These are phyloP conservation scores for Backusella parvicylindrica DNA, from an alignment of 192 early-diverging fungal species.

Conservation along the genomic window DNA sequence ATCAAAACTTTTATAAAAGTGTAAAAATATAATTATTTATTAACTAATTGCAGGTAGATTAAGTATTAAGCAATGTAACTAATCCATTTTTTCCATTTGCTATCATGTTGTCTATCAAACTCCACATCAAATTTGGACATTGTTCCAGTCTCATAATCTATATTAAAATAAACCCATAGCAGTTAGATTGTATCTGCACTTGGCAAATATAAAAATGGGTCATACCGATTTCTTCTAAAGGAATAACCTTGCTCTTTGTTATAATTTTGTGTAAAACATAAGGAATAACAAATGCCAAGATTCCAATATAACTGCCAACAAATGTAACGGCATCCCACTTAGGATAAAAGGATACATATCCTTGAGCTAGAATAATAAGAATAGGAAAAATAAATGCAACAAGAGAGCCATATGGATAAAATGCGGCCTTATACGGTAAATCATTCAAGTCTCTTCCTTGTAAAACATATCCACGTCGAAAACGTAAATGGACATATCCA, in stretches of 20 bases:
- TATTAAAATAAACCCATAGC: too few species aligned
- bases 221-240: conserved; percentile 57
- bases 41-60: too few species aligned
- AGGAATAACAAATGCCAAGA: conserved; percentile 54
- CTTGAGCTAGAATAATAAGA: conserved; percentile 61
- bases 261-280: conserved; percentile 58
- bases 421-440: conserved; percentile 64
- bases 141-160: too few species aligned
- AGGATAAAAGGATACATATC: conserved; percentile 45
- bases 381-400: conserved; percentile 55
- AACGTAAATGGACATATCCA: conserved; percentile 69
- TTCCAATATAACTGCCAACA: conserved; percentile 54
- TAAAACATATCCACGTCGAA: conserved; percentile 66
- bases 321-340: conserved; percentile 48
- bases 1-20: too few species aligned
- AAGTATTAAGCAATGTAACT: too few species aligned
- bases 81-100: too few species aligned
- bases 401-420: conserved; percentile 64
- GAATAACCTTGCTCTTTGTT: conserved; percentile 41
- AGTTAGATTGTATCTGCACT: too few species aligned
- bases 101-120: too few species aligned
- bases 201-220: too few species aligned
- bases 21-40: too few species aligned
- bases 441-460: conserved; percentile 59
- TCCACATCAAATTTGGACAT: too few species aligned